A percentile compares a stretch with the other conserved stretches of the same genome.
Conservation (phyloP, 768 basidiomycete genomes). For the Termitomyces sp. region DNA sequence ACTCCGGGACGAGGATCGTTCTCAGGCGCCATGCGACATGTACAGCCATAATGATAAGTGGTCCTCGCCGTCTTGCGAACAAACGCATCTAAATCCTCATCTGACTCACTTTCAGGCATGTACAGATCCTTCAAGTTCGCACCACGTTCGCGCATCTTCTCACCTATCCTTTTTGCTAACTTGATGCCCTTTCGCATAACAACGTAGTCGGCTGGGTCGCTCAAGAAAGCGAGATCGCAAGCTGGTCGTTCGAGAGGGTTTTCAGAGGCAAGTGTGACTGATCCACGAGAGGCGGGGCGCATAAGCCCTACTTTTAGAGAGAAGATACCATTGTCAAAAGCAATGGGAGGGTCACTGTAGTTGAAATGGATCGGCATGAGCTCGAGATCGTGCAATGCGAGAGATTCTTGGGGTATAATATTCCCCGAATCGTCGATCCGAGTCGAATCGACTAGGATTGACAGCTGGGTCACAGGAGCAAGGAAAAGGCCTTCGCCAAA, state of each 20-base stretch:
- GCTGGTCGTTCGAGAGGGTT: slow-evolving; percentile 26
- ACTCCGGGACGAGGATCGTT: slow-evolving; percentile 32
- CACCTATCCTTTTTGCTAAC: slow-evolving; percentile 20
- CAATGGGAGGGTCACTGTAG: slow-evolving; percentile 4
- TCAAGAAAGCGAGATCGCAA: slow-evolving; percentile 28
- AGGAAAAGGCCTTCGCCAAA: slow-evolving; percentile 11
- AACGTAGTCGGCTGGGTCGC: slow-evolving; percentile 21
- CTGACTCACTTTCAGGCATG: slow-evolving; percentile 22
- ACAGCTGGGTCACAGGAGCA: slow-evolving; percentile 1
- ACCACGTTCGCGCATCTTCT: slow-evolving; percentile 21
- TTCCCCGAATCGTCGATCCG: slow-evolving; percentile 1
- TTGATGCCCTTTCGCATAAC: slow-evolving; percentile 24
- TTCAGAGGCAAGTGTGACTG: slow-evolving; percentile 23
- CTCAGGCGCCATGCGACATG: slow-evolving; percentile 32
- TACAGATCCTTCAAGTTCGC: slow-evolving; percentile 22
- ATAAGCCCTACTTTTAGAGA: slow-evolving; percentile 4
- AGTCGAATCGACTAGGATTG: slow-evolving; percentile 5
- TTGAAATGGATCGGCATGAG: slow-evolving; percentile 6
- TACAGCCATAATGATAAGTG: slow-evolving; percentile 30
- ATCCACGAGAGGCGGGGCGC: slow-evolving; percentile 19
- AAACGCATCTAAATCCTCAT: slow-evolving; percentile 27
- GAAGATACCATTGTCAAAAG: slow-evolving; percentile 2
- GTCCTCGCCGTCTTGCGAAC: slow-evolving; percentile 19
- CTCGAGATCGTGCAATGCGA: slow-evolving; percentile 1
- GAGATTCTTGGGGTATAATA: slow-evolving; percentile 1